phyloP scores from a whole-genome alignment of 306 rosid species.

The Lupinus albus region DNA sequence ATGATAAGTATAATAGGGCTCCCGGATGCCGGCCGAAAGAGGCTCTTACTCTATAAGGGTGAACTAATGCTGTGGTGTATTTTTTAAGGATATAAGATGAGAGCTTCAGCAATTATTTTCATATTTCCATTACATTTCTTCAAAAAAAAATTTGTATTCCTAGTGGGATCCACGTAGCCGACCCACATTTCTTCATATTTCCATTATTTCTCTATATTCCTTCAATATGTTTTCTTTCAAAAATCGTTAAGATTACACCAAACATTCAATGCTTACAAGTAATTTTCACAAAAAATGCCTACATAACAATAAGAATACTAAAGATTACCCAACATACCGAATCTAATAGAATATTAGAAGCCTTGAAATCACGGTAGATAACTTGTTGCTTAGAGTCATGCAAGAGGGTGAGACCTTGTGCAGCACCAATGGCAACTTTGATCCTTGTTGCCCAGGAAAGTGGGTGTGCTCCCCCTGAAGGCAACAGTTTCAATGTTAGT shows the following conservation, averaged over 20 bases:
- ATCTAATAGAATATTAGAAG: constrained; percentile 70
- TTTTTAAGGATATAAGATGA: too few species aligned
- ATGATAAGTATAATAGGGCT: too few species aligned
- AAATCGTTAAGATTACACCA: neutral
- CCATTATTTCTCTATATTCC: too few species aligned
- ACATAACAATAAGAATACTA: neutral
- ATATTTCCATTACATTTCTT: too few species aligned
- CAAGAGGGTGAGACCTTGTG: constrained; percentile 56
- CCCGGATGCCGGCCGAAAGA: too few species aligned
- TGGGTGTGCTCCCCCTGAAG: constrained; percentile 47
- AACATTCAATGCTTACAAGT: neutral
- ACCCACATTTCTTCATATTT: too few species aligned
- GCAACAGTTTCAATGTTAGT: neutral
- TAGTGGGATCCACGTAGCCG: too few species aligned
- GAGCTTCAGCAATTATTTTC: too few species aligned
- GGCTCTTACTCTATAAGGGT: too few species aligned
- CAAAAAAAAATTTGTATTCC: too few species aligned
- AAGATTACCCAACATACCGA: constrained; percentile 45
- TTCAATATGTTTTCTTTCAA: too few species aligned
- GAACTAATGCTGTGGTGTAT: too few species aligned
- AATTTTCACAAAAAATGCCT: neutral
- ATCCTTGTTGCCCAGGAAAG: constrained; percentile 61
- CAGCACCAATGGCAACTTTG: constrained; percentile 58
- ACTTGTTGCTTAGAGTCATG: constrained; percentile 51
- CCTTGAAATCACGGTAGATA: constrained; percentile 74